phyloP scores from a whole-genome alignment of 495 filamentous ascomycete genomes.

The Staphylotrichum longicolle region DNA sequence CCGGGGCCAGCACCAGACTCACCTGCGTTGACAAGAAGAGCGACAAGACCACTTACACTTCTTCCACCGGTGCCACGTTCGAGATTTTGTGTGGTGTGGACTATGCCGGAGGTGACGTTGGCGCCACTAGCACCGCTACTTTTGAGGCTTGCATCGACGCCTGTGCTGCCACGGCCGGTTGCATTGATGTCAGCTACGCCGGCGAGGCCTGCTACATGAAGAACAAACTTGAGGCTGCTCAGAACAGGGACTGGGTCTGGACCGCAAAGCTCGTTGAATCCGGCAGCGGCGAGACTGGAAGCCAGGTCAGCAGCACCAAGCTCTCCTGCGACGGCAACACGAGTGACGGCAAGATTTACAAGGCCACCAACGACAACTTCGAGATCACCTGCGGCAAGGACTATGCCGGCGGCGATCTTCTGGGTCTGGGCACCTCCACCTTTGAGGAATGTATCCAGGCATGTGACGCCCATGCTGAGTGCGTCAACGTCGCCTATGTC shows the following conservation, averaged over 20 bases:
- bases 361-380: background rate
- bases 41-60: constrained; percentile 5
- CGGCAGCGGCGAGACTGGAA: background rate
- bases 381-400: constrained; percentile 15
- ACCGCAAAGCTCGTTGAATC: background rate
- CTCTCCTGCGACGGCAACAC: constrained; percentile 8
- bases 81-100: constrained; percentile 7
- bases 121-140: background rate
- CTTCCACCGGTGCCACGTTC: background rate
- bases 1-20: background rate
- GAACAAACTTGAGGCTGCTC: background rate
- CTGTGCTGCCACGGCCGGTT: constrained; percentile 2
- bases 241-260: background rate
- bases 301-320: background rate
- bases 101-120: constrained; percentile 7
- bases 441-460: constrained; percentile 9
- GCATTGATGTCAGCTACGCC: constrained; percentile 14
- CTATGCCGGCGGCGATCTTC: constrained; percentile 12
- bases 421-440: background rate
- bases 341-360: constrained; percentile 1
- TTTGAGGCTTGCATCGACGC: constrained; percentile 16
- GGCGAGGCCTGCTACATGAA: constrained; percentile 13
- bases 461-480: constrained; percentile 2
- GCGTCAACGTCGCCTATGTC: constrained; percentile 11
- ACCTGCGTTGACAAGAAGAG: background rate